These are phyloP conservation scores for Nicotiana sylvestris DNA, from an alignment of 257 asterid genomes.

Conservation along the genomic window DNA sequence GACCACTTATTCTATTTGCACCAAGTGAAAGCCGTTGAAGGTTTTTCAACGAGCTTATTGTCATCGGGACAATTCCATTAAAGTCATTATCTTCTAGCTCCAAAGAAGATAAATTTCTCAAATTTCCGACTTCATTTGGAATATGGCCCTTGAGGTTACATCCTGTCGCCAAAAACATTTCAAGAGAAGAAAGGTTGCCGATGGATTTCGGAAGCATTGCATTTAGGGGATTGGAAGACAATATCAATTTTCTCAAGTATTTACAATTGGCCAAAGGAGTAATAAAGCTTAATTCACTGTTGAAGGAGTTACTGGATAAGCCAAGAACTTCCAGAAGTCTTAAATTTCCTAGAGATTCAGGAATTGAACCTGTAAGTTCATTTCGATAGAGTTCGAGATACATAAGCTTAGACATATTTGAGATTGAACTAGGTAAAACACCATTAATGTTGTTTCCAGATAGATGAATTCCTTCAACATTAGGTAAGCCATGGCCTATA, in stretches of 20 bases:
- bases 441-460: constrained; percentile 5
- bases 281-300: constrained; percentile 17
- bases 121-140: constrained; percentile 20
- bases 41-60: not conserved
- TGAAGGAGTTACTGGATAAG: not conserved
- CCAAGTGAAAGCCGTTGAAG: constrained; percentile 13
- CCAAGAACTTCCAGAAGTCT: not conserved
- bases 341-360: constrained; percentile 12
- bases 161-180: not conserved
- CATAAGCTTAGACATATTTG: constrained; percentile 9
- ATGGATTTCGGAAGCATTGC: not conserved
- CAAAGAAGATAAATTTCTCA: constrained; percentile 17
- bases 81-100: constrained; percentile 16
- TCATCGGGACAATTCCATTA: constrained; percentile 14
- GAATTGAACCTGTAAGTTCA: constrained; percentile 13
- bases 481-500: constrained; percentile 9
- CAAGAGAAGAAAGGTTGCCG: not conserved
- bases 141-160: not conserved
- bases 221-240: not conserved
- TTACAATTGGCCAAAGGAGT: constrained; percentile 26
- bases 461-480: constrained; percentile 4
- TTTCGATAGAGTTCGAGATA: not conserved
- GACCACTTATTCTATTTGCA: constrained; percentile 15
- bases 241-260: not conserved
- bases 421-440: constrained; percentile 18